Evolutionary conservation across 2,329 filamentous ascomycete genomes (phyloP), one percentile per base, ranked within the genome.

Genomic region (Thyridium curvatum): DNA sequence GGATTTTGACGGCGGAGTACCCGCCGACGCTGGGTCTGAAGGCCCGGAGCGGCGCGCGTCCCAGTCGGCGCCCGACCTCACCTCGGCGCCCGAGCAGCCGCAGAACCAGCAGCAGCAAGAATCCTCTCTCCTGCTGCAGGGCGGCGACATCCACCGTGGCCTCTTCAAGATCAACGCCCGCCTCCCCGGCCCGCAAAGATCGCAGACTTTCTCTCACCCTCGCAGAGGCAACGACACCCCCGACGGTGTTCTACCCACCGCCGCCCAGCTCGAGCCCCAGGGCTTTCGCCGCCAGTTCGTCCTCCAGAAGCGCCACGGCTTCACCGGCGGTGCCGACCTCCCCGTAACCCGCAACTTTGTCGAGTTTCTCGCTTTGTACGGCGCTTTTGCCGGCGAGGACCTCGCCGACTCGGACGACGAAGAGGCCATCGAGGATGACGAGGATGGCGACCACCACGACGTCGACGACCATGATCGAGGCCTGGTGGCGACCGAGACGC

Each of bases 141-240:
- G 85, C 37, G 85, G 85, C 31, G 85, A 90, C 51, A 82, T 90
- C 16, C 84, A 89, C 55, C 79, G 85, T 28, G 82, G 86, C 51
- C 73, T 90, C 28, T 90, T 85, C 71, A 84, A 78, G 54, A 79
- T 87, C 50, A 78, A 82, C 44, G 77, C 79, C 13, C 69, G 77
- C 30, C 21, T 26, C 10, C 21, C 21, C 21, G 21, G 21, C 21
- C 21, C 21, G 6, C 21, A 26, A 55, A 36, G 59, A 49, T n/a
- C 58, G 14, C 42, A 43, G 42, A 48, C 46, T 21, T 46, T 48
- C 30, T 46, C 44, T 17, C 44, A 46, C 37, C 39, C 39, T 5
- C 42, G 39, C 46, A 34, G 40, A 38, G 21, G 21, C 6, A 26
- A 26, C 21, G 21, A 26, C 21, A 26, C 21, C 39, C 42, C 51